A percentile compares a stretch with the other conserved stretches of the same genome.
Evolutionary conservation across 495 filamentous ascomycete genomes (phyloP).

Genomic region (Aspergillus sparsus): DNA sequence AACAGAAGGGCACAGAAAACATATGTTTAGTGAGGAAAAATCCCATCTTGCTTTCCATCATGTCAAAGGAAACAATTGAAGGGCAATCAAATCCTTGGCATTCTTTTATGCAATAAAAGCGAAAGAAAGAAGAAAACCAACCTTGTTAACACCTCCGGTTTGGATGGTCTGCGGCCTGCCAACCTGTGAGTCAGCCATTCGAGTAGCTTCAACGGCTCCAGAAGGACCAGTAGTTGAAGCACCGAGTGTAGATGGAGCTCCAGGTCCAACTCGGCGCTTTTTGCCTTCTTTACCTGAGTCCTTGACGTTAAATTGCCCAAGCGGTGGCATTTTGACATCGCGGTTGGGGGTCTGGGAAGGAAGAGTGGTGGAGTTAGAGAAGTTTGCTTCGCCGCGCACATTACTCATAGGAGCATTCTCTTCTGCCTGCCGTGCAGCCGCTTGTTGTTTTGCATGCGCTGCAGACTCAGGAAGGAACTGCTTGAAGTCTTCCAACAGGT

Average conservation of each 20-base stretch:
- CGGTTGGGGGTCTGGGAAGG: constrained; percentile 53
- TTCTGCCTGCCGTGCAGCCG: constrained; percentile 62
- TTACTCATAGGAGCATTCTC: constrained; percentile 64
- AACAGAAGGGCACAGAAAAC: no score
- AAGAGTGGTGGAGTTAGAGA: constrained; percentile 39
- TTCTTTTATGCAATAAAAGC: background rate
- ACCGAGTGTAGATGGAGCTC: constrained; percentile 32
- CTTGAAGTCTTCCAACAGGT: constrained; percentile 97
- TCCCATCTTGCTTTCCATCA: background rate
- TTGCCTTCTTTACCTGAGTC: constrained; percentile 73
- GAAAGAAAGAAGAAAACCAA: constrained; percentile 26
- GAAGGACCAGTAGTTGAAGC: constrained; percentile 36
- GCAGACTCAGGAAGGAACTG: constrained; percentile 98
- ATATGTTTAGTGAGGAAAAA: no score
- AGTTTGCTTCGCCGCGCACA: constrained; percentile 55
- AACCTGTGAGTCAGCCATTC: constrained; percentile 39
- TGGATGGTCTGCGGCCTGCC: constrained; percentile 36
- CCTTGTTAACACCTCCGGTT: constrained; percentile 55
- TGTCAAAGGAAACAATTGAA: no score
- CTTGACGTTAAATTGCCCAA: constrained; percentile 86
- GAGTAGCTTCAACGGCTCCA: constrained; percentile 34
- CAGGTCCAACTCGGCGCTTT: constrained; percentile 63
- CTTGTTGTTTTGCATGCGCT: constrained; percentile 78
- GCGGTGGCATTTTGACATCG: constrained; percentile 80
- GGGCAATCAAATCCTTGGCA: no score